Evolutionary conservation across 2,329 filamentous ascomycete genomes (phyloP), one percentile per base, ranked within the genome.

Genomic region (Mycocentrospora acerina): DNA sequence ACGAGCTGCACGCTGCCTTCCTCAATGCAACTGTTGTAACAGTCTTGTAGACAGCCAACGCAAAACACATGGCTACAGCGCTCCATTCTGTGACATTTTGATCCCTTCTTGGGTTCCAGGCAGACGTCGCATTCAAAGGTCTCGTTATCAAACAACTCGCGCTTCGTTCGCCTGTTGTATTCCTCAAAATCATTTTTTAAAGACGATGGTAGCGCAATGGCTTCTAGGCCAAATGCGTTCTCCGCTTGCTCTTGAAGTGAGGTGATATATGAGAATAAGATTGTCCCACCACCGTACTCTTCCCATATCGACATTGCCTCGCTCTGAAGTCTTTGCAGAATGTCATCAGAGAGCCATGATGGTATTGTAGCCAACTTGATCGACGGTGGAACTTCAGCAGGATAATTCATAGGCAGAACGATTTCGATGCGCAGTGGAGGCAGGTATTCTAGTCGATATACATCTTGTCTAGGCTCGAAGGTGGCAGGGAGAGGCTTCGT

Each of bases 51-150:
- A 59, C 93, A 98, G n/a, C 81, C 68, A 13, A 85, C 72, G 66
- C 93, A 98, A 61, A 97, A 98, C 25, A 97, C 89, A 62, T 98
- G 91, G 0, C 81, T 82, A 65, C 93, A 98, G 42, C 85, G 82
- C 30, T 86, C 69, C 76, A 97, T 83, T 28, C 81, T 80, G 69
- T 97, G 86, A 64, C 93, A 97, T 9, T 75, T 78, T 0, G 73
- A 69, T 1, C 93, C 93, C 64, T 94, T 96, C 67, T 95, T 95
- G 1, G 90, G 90, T 65, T 97, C 91, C 31, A 96, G 69, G 61
- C 90, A 96, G 32, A 97, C 79, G 2, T 86, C 88, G 51, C 91
- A 97, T 35, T 90, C 82, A 60, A 93, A 96, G 0, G 88, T 95
- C 54, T 85, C 86, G 51, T 81, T 82, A 44, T 93, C 84, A 61